A percentile compares a stretch with the other conserved stretches of the same genome.
These are phyloP conservation scores for Litchi chinensis DNA, from an alignment of 345 rosid genomes.

Conservation along the genomic window DNA sequence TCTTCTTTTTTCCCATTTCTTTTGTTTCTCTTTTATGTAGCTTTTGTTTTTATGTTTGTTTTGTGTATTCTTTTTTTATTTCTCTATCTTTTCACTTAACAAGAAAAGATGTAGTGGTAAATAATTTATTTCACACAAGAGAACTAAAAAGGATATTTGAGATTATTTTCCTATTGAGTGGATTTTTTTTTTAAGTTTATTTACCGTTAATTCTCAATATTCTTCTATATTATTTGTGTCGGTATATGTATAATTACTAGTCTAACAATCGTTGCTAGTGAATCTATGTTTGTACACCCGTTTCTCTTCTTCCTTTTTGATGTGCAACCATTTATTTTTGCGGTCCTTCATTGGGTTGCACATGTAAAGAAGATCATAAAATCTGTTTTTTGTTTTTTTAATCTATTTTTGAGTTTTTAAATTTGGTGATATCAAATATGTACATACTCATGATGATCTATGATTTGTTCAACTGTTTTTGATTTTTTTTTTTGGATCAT, in stretches of 20 bases:
- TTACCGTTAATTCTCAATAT: no score
- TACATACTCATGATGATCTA: no score
- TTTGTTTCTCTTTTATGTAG: not conserved
- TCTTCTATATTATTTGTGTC: not conserved
- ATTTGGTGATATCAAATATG: not conserved
- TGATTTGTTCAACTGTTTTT: not conserved
- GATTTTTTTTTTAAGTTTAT: not conserved
- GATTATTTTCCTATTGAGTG: conserved; percentile 8
- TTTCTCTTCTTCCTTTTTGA: not conserved
- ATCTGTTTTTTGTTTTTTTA: no score
- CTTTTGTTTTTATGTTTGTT: not conserved
- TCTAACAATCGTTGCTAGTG: no score
- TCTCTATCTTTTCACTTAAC: not conserved
- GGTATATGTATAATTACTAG: no score
- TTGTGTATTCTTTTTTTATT: not conserved
- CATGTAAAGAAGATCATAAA: not conserved
- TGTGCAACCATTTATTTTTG: not conserved
- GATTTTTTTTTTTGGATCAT: not conserved
- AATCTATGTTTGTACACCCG: no score
- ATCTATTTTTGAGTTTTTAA: not conserved
- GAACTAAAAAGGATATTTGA: conserved; percentile 6
- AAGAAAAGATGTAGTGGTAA: not conserved
- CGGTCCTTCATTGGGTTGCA: not conserved
- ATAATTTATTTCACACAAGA: not conserved
- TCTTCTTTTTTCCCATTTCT: no score